These are phyloP conservation scores for Boletus subcaerulescens DNA, from an alignment of 768 basidiomycete species.

Conservation along the genomic window DNA sequence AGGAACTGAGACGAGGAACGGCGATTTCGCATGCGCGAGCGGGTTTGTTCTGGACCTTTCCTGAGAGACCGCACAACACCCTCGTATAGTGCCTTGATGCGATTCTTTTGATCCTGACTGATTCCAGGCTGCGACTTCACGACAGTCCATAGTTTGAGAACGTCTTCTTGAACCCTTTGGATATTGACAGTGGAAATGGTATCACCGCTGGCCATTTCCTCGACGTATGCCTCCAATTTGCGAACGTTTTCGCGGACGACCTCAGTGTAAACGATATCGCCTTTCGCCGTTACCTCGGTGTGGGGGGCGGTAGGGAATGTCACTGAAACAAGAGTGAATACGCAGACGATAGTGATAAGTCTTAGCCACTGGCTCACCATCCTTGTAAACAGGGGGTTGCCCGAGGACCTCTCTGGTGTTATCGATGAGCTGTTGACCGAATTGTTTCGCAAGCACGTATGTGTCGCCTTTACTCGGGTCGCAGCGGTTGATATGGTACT, in stretches of 20 bases:
- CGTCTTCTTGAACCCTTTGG: constrained; percentile 96
- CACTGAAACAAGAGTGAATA: constrained; percentile 42
- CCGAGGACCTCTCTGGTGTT: constrained; percentile 85
- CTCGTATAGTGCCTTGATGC: constrained; percentile 92
- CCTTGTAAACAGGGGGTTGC: constrained; percentile 89
- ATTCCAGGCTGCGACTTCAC: constrained; percentile 97
- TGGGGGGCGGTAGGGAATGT: constrained; percentile 98
- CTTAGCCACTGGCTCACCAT: constrained; percentile 59
- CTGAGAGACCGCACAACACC: constrained; percentile 93
- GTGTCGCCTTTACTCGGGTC: constrained; percentile 83
- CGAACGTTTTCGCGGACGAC: constrained; percentile 95
- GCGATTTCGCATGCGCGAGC: constrained; percentile 63
- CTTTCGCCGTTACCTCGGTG: constrained; percentile 90
- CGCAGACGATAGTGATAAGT: not conserved
- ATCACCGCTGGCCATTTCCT: constrained; percentile 97
- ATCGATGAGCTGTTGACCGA: constrained; percentile 92
- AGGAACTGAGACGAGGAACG: constrained; percentile 97
- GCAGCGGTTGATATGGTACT: constrained; percentile 86
- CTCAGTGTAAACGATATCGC: constrained; percentile 93
- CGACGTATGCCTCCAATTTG: constrained; percentile 95
- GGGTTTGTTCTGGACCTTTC: constrained; percentile 63
- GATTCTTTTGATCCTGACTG: constrained; percentile 93
- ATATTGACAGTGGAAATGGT: constrained; percentile 86
- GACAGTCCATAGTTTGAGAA: constrained; percentile 94
- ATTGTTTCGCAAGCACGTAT: constrained; percentile 94